Base-by-base conservation (phyloP, 306 rosid species). In the Inga oerstediana region DNA sequence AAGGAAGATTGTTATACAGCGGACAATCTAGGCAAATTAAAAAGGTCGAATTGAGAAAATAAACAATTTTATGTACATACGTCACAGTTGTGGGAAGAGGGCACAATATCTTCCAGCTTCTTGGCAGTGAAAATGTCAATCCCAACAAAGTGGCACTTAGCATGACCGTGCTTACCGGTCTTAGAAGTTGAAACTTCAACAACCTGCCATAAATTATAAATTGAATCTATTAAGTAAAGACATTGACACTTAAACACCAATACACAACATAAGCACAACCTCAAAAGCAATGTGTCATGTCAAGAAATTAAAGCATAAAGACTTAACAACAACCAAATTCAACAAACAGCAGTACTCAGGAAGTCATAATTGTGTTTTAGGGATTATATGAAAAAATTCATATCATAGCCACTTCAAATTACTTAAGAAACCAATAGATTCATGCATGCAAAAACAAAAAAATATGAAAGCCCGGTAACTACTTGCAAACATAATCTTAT, bases 61-160 rank as follows among this genome's bases (percentile, higher is more conserved):
- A 79, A 77, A 85, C 75, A 85, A 32, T 69, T 84, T 78, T 30
- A 84, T 79, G 77, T 72, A 20, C 44, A 51, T 85, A 92, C 97
- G 77, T 92, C 97, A 88, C 97, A 92, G 39, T 92, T 92, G 77
- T 92, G 97, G 46, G 94, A 92, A 56, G 97, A 92, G 10, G 97
- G 97, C 0, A 92, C 94, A 43, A 92, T 92, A 86, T 92, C 97
- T 44, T 92, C 97, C 44, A 89, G 90, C 66, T 92, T 92, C 87
- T 72, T 72, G 76, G 22, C 59, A 14, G 41, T 92, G 83, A 92
- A 92, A 22, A 92, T 89, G 78, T 92, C 97, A 86, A 92, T 90
- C 14, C 86, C 97, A 76, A 92, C 97, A 84, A 92, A 92, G 84
- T 92, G 97, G 22, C 97, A 92, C 81, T 88, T 88, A 1, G 91